These are phyloP conservation scores for Colletotrichum chlorophyti DNA, from an alignment of 2,329 filamentous ascomycete species.

Conservation along the genomic window DNA sequence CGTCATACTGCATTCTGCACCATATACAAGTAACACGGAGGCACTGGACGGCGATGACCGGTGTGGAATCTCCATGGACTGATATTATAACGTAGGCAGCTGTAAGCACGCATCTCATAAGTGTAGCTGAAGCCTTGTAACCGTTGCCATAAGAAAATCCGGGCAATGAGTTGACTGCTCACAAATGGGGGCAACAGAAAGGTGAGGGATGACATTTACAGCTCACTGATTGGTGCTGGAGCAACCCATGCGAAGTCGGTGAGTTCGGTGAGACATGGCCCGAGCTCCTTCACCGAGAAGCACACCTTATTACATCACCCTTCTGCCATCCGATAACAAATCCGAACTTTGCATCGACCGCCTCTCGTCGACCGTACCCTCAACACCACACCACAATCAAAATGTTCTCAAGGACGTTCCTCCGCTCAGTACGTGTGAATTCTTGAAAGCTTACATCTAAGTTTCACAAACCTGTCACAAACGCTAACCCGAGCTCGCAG, in stretches of 20 bases:
- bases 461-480: background rate
- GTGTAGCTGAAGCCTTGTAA: too few species aligned
- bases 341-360: slow-evolving; percentile 20
- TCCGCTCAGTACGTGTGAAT: slow-evolving; percentile 26
- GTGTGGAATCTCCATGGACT: too few species aligned
- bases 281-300: slow-evolving; percentile 19
- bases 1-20: too few species aligned
- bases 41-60: too few species aligned
- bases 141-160: too few species aligned
- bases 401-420: slow-evolving; percentile 22
- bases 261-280: background rate
- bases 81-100: too few species aligned
- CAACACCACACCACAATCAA: slow-evolving; percentile 5
- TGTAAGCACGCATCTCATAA: too few species aligned
- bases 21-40: too few species aligned
- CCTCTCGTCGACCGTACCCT: background rate
- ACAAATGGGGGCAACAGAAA: too few species aligned
- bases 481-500: slow-evolving; percentile 33
- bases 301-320: slow-evolving; percentile 27
- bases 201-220: slow-evolving; percentile 2
- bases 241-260: background rate
- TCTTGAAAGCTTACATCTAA: rapidly evolving
- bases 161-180: too few species aligned
- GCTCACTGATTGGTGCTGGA: background rate
- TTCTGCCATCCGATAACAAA: slow-evolving; percentile 21